A percentile compares a stretch with the other conserved stretches of the same genome.
Conservation (phyloP, 352 stramenopile species). For the Phytophthora kernoviae region DNA sequence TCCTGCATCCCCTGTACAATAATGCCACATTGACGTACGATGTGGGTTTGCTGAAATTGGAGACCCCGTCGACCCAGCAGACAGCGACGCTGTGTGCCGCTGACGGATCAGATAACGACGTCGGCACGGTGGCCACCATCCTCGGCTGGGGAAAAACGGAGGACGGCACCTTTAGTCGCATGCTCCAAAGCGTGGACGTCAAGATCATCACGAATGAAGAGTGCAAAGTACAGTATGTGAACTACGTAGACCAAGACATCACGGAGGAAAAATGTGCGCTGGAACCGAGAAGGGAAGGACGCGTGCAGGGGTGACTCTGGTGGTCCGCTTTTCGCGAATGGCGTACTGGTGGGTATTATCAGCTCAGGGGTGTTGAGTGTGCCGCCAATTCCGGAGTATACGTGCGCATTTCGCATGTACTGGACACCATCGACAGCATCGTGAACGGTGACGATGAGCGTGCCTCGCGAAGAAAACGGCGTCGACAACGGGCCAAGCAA, state of each 20-base stretch:
- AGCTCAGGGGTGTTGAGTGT: constrained; percentile 63
- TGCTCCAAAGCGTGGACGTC: constrained; percentile 61
- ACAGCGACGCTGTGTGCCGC: constrained; percentile 38
- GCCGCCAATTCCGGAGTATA: constrained; percentile 64
- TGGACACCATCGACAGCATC: constrained; percentile 63
- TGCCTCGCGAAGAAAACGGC: too few relatives aligned
- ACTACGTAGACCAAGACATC: constrained; percentile 45
- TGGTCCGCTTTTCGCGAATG: constrained; percentile 54
- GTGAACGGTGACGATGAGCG: constrained; percentile 20
- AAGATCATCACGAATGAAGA: constrained; percentile 61
- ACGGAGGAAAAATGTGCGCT: constrained; percentile 67
- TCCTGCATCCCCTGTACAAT: constrained; percentile 60
- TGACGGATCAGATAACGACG: constrained; percentile 57
- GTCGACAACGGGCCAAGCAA: too few relatives aligned
- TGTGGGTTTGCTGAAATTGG: constrained; percentile 61
- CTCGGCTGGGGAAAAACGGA: constrained; percentile 67
- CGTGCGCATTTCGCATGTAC: constrained; percentile 49
- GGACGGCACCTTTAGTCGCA: constrained; percentile 34
- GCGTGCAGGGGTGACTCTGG: constrained; percentile 76
- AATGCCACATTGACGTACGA: constrained; percentile 57
- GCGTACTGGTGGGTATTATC: constrained; percentile 64
- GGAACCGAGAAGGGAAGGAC: constrained; percentile 53
- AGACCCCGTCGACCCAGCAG: constrained; percentile 36
- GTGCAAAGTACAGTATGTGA: constrained; percentile 61
- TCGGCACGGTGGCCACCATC: constrained; percentile 56